phyloP scores from a whole-genome alignment of 306 rosid genomes.

The Boehmeria nivea region DNA sequence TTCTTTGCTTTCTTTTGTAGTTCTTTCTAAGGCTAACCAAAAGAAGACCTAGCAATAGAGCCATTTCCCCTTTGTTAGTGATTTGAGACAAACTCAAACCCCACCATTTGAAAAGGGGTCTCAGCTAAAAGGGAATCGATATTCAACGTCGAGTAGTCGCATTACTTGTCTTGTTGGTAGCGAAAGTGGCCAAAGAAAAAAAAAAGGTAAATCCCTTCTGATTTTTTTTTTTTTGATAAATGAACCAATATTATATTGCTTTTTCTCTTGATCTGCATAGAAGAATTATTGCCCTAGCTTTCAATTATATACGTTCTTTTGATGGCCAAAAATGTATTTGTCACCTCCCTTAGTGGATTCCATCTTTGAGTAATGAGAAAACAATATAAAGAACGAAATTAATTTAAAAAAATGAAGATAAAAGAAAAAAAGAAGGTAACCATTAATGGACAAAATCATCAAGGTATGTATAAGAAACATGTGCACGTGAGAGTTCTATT shows the following conservation, averaged over 20 bases:
- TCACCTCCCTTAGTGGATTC: constrained; percentile 15
- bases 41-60: too few relatives aligned
- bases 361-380: not conserved
- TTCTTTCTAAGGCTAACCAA: too few relatives aligned
- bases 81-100: constrained; percentile 10
- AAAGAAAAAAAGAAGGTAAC: too few relatives aligned
- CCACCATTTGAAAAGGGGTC: constrained; percentile 7
- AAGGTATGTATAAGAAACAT: too few relatives aligned
- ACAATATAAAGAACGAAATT: not conserved
- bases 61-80: not conserved
- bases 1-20: too few relatives aligned
- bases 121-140: constrained; percentile 1
- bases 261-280: not conserved
- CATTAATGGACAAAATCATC: too few relatives aligned
- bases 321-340: not conserved
- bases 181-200: not conserved
- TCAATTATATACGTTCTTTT: not conserved
- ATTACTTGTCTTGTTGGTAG: constrained; percentile 1
- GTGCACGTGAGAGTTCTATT: not conserved
- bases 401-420: too few relatives aligned
- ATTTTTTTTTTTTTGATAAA: not conserved
- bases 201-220: not conserved
- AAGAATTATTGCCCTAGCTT: constrained; percentile 1
- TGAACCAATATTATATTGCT: not conserved
- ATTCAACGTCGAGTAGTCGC: constrained; percentile 33